phyloP scores from a whole-genome alignment of 768 basidiomycete genomes.

The Mycena belliarum region DNA sequence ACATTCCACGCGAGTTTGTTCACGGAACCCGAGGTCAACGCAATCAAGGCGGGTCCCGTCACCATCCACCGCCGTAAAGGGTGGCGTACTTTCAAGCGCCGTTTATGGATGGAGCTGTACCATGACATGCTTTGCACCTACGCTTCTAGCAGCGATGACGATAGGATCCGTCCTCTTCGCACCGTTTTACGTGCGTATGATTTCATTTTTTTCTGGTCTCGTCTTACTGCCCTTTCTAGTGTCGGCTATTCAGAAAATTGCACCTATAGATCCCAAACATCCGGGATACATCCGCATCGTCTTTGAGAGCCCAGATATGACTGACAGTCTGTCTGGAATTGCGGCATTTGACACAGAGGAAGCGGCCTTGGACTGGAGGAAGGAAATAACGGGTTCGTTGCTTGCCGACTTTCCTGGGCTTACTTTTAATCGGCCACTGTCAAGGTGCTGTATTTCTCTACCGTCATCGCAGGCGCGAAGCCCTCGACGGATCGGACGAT shows the following conservation, averaged over 20 bases:
- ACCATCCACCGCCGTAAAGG: constrained; percentile 47
- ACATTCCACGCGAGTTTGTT: constrained; percentile 67
- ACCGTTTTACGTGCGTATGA: constrained; percentile 49
- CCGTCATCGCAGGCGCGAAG: constrained; percentile 42
- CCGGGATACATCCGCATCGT: constrained; percentile 43
- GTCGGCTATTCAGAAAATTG: constrained; percentile 45
- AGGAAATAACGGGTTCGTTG: constrained; percentile 44
- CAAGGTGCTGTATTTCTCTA: constrained; percentile 47
- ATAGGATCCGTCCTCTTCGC: constrained; percentile 52
- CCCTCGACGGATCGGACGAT: constrained; percentile 28
- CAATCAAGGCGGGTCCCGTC: constrained; percentile 53
- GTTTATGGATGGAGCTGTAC: constrained; percentile 64
- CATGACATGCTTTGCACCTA: constrained; percentile 62
- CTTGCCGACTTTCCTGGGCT: background rate
- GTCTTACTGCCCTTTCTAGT: constrained; percentile 35
- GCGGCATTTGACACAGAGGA: constrained; percentile 62
- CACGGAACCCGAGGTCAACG: constrained; percentile 34
- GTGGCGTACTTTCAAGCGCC: constrained; percentile 43
- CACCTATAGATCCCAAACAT: constrained; percentile 44
- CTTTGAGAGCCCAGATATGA: constrained; percentile 29
- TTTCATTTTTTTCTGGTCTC: background rate
- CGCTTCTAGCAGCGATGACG: constrained; percentile 54
- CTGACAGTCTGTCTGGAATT: constrained; percentile 25
- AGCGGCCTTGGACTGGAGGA: constrained; percentile 49
- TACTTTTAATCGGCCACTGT: background rate